phyloP scores from a whole-genome alignment of 176 grass and related monocot species.

The Tillandsia fasciculata region DNA sequence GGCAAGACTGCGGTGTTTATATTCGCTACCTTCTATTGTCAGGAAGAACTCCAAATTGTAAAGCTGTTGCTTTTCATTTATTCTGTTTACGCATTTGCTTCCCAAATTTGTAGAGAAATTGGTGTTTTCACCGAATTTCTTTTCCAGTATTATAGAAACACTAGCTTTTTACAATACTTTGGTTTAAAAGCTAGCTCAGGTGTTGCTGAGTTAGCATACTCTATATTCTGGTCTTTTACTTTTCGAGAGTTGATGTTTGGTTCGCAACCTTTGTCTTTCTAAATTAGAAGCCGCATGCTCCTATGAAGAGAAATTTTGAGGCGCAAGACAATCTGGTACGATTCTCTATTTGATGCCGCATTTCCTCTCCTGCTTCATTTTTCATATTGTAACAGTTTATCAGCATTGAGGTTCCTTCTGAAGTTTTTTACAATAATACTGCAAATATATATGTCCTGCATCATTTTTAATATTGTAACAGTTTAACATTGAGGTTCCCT shows the following conservation, averaged over 20 bases:
- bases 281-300: not conserved
- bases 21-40: not conserved
- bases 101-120: not conserved
- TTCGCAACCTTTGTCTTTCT: not conserved
- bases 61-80: not conserved
- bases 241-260: not conserved
- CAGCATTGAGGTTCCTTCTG: no score
- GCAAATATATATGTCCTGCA: not conserved
- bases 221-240: not conserved
- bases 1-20: not conserved
- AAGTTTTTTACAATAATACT: no score
- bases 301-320: not conserved
- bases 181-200: not conserved
- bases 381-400: not conserved
- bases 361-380: not conserved
- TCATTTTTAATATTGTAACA: not conserved
- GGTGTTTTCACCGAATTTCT: not conserved
- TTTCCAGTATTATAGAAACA: no score
- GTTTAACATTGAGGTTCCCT: not conserved
- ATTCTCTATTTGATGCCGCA: not conserved
- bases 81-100: not conserved
- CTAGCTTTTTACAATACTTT: not conserved
- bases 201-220: not conserved
- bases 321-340: not conserved
- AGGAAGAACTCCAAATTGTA: not conserved